phyloP scores from a whole-genome alignment of 768 basidiomycete genomes.

The Leccinum incarnatum region DNA sequence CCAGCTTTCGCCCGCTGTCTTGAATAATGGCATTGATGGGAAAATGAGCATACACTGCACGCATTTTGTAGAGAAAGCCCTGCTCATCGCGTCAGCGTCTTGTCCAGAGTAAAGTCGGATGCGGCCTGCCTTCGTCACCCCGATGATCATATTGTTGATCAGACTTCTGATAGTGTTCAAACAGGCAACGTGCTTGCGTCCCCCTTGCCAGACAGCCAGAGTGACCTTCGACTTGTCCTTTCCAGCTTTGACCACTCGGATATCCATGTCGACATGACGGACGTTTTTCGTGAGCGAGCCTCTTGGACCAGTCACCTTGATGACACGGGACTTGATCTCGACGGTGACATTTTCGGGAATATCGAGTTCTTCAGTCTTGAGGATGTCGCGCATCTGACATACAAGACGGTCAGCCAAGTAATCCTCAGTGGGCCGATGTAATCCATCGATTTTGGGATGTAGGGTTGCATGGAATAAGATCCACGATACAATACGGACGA shows the following conservation, averaged over 20 bases:
- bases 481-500: neutral
- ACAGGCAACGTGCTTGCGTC: constrained; percentile 98
- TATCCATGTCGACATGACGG: constrained; percentile 93
- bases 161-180: constrained; percentile 92
- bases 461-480: constrained; percentile 1
- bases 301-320: constrained; percentile 89
- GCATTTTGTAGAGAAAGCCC: constrained; percentile 99
- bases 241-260: constrained; percentile 69
- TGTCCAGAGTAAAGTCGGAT: neutral
- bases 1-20: constrained; percentile 64
- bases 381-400: constrained; percentile 84
- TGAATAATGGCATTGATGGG: constrained; percentile 98
- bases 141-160: constrained; percentile 96
- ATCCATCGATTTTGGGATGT: constrained; percentile 34
- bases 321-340: constrained; percentile 84
- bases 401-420: constrained; percentile 22
- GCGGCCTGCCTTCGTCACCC: constrained; percentile 81
- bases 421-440: constrained; percentile 34
- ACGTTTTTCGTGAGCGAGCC: constrained; percentile 91
- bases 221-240: constrained; percentile 73
- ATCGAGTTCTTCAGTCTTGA: constrained; percentile 89
- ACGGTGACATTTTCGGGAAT: constrained; percentile 86
- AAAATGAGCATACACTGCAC: constrained; percentile 99
- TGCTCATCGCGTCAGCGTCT: constrained; percentile 29
- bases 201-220: constrained; percentile 97